Base-by-base conservation (phyloP, 441 rosid species). In the Jatropha podagrica region DNA sequence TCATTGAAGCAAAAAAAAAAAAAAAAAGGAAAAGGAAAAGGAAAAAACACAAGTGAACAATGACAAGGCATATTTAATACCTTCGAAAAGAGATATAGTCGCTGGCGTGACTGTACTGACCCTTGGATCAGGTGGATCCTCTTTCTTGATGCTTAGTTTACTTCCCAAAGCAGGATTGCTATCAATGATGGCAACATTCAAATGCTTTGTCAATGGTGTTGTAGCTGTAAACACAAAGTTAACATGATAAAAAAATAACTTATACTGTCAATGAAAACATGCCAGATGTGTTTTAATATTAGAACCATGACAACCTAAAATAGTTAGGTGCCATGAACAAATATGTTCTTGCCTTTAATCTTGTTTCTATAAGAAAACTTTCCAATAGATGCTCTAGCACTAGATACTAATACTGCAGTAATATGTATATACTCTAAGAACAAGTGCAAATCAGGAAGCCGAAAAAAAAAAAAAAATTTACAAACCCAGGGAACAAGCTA, bases 51-150 rank as follows among this genome's bases (percentile, higher is more conserved):
- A 14, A 27, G n/a, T 60, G 38, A 69, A 62, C 7, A 74, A 78
- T 38, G 18, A 73, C 11, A 40, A 76, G 41, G 9, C 3, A 52
- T 32, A 65, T 60, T 77, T 48, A 17, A 42, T 85, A 93, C 99
- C 98, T 90, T 87, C 88, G 84, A 95, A 91, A 77, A 85, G 80
- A 48, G 95, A 88, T 77, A 92, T 85, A 14, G 95, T 85, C 27
- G 95, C 91, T 75, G 98, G 99, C 40, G 97, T 93, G 77, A 95
- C 92, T 8, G 98, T 90, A 74, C 98, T 93, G 87, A 95, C 98
- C 86, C 99, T 89, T 1, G 95, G 85, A 88, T 93, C 99, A 75
- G 98, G 98, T 49, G 86, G 88, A 56, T 86, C 85, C 12, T 90
- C 97, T 80, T 83, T 90, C 76, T 86, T 88, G 65, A 91, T 83